A percentile compares a stretch with the other conserved stretches of the same genome.
Conservation (phyloP, 768 basidiomycete genomes). For the Amanita fuliginea region DNA sequence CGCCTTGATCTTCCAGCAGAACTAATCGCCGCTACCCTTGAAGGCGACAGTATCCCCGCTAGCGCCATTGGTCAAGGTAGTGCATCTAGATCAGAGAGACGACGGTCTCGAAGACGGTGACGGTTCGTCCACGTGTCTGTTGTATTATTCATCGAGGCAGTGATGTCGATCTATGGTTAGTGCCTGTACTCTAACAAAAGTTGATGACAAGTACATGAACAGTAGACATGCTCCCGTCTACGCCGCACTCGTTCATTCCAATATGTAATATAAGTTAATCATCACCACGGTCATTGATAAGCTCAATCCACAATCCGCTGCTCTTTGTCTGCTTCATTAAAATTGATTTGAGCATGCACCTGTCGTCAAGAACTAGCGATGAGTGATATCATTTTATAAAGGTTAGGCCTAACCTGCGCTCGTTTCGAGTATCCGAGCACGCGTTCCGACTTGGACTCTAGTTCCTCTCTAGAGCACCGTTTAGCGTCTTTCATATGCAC, state of each 20-base stretch:
- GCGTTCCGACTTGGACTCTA: background rate
- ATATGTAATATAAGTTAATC: slow-evolving; percentile 3
- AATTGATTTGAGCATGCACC: background rate
- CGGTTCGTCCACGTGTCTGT: slow-evolving; percentile 14
- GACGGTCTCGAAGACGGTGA: slow-evolving; percentile 45
- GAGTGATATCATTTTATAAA: background rate
- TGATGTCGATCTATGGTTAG: no score
- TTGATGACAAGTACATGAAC: background rate
- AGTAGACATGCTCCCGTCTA: background rate
- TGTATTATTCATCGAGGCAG: slow-evolving; percentile 4
- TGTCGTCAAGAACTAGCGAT: background rate
- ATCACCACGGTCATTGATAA: background rate
- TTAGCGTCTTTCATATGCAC: slow-evolving; percentile 2
- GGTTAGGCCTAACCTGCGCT: background rate
- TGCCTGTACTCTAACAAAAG: slow-evolving; percentile 5
- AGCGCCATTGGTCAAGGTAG: slow-evolving; percentile 43
- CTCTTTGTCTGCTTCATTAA: background rate
- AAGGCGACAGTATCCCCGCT: slow-evolving; percentile 55
- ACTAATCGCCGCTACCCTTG: slow-evolving; percentile 81
- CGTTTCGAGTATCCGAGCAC: background rate
- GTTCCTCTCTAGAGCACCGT: background rate
- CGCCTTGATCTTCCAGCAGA: slow-evolving; percentile 90
- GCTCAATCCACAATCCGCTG: background rate
- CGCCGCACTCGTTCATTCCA: background rate
- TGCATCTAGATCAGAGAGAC: slow-evolving; percentile 41